Percentiles rank a stretch among this genome's conserved stretches.
Conservation (phyloP, 768 basidiomycete species). For the Amanita brunnescens region DNA sequence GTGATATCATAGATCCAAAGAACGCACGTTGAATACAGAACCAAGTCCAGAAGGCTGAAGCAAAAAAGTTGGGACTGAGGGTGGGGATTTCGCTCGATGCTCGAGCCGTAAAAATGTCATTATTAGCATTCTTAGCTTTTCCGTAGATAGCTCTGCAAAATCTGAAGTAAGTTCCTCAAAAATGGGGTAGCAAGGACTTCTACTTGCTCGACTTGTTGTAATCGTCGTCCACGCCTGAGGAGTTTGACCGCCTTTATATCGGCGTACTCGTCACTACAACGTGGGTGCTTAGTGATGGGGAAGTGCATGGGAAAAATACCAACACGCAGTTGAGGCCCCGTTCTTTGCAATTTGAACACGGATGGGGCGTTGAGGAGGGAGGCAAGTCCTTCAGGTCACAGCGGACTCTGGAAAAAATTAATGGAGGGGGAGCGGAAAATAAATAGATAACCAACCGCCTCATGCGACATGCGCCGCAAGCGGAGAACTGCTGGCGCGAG, state of each 20-base stretch:
- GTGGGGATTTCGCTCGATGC: constrained; percentile 56
- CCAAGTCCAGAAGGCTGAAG: constrained; percentile 76
- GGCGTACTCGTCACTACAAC: constrained; percentile 77
- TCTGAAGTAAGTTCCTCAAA: not conserved
- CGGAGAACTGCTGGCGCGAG: constrained; percentile 79
- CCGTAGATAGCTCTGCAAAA: constrained; percentile 67
- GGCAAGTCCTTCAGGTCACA: constrained; percentile 88
- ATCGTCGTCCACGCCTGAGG: constrained; percentile 65
- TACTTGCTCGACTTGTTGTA: constrained; percentile 79
- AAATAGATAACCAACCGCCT: constrained; percentile 44
- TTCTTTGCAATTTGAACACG: constrained; percentile 87
- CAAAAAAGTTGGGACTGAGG: constrained; percentile 72
- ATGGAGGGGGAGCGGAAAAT: constrained; percentile 2
- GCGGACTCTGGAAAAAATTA: constrained; percentile 54
- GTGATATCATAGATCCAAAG: constrained; percentile 6
- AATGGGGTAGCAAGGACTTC: not conserved
- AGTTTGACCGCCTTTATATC: constrained; percentile 87
- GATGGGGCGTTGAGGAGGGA: constrained; percentile 34
- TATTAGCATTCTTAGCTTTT: constrained; percentile 43
- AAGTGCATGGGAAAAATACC: constrained; percentile 23
- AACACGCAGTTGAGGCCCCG: constrained; percentile 91
- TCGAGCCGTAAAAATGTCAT: constrained; percentile 25
- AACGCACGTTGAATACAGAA: constrained; percentile 76
- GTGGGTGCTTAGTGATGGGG: constrained; percentile 4
- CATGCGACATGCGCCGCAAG: constrained; percentile 90